Base-by-base conservation (phyloP, 2,329 filamentous ascomycete species). In the Colletotrichum cereale region DNA sequence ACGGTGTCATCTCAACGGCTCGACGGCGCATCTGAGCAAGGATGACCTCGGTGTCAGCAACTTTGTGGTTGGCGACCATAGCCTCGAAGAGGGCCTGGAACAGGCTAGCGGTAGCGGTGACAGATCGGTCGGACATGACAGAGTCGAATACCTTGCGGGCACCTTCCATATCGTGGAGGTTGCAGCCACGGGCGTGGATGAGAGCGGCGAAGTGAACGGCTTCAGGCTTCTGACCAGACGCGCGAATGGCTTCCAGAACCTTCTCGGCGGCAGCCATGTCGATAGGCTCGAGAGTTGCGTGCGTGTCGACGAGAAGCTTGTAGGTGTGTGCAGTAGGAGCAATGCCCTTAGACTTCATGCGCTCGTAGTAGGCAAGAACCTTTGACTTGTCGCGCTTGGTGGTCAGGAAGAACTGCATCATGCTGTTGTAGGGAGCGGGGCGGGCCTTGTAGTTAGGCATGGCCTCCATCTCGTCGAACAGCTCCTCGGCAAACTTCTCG, bases 361-460 rank as follows among this genome's bases (percentile, higher is more conserved):
- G 93, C 82, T 97, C 92, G 80, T 97, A 98, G 87, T 98, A 99
- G 40, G 91, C 88, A 31, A 99, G 87, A 6, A 98, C 96, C 89
- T 98, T 98, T 81, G 87, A 85, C 84, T 96, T 96, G 82, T 99
- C 96, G 64, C 95, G 94, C 89, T 98, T 98, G 66, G 96, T 98
- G 68, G 94, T 97, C 76, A 98, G 87, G 89, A 98, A 99, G 85
- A 97, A 98, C 81, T 99, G 96, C 90, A 99, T 99, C 91, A 99
- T 93, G 83, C 94, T 97, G 86, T 99, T 98, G 87, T 99, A 99
- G 0, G 96, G 96, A 31, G 96, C 96, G 34, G 96, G 95, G 12
- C 96, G 92, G 50, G 96, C 94, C 86, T 98, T 98, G 89, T 99
- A 99, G 86, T 99, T 99, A 68, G 95, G 92, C 92, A 97, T 97